Evolutionary conservation across 495 filamentous ascomycete genomes (phyloP).

Genomic region (Pseudotulostoma volvatum): DNA sequence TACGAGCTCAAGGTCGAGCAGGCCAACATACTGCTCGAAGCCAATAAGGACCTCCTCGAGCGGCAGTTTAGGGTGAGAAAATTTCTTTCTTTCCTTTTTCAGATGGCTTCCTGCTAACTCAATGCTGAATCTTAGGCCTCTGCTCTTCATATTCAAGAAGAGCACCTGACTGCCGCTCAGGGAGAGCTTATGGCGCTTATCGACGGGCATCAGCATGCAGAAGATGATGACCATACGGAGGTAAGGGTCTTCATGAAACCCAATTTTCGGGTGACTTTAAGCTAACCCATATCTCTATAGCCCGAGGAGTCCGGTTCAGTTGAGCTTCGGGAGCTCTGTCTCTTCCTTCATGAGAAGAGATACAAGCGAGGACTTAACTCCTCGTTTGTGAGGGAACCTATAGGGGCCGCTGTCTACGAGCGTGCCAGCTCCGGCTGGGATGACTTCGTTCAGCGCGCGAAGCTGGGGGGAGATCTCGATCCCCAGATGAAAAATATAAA

Average conservation of each 20-base stretch:
- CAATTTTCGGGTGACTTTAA: no score
- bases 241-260: slow-evolving; percentile 13
- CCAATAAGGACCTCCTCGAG: slow-evolving; percentile 15
- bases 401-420: slow-evolving; percentile 19
- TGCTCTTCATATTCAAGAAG: slow-evolving; percentile 18
- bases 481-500: slow-evolving; percentile 26
- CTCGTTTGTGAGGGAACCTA: slow-evolving; percentile 17
- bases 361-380: slow-evolving; percentile 25
- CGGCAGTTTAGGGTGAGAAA: slow-evolving; percentile 15
- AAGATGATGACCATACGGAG: slow-evolving; percentile 34
- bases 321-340: not conserved
- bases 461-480: slow-evolving; percentile 21
- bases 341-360: slow-evolving; percentile 9
- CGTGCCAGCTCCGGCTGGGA: slow-evolving; percentile 23
- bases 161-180: slow-evolving; percentile 21
- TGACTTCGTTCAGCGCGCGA: slow-evolving; percentile 26
- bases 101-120: slow-evolving; percentile 3
- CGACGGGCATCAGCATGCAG: slow-evolving; percentile 22
- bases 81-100: slow-evolving; percentile 1
- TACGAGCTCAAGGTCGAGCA: slow-evolving; percentile 16
- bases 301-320: not conserved
- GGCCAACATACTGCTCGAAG: slow-evolving; percentile 13
- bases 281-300: not conserved
- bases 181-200: slow-evolving; percentile 29
- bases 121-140: slow-evolving; percentile 9